Evolutionary conservation across 1,139 yeast species (phyloP), one percentile per base, ranked within the genome.

Genomic region (Candida sp.): DNA sequence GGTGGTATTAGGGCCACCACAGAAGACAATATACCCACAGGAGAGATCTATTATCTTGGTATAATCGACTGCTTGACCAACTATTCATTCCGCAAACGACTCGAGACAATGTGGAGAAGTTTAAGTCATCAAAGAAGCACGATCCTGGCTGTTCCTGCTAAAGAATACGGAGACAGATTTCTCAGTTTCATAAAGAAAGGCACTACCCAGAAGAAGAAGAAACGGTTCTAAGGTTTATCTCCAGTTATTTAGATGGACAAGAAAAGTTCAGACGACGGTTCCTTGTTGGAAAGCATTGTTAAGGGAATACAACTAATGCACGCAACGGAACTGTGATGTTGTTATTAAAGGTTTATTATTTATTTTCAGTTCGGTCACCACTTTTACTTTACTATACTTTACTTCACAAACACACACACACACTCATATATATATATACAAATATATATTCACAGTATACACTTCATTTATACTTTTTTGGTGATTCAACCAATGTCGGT

Each of bases 1-100:
- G 97, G 97, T 25, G 99, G 98, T 6, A 85, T 90, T 43, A 75
- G 88, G 50, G 87, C 96, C 1, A 86, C 96, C 0, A 84, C 88
- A 61, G 84, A 77, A 47, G 65, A 79, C 47, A 80, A 90, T 61
- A 78, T 81, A 47, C 91, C 92, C 28, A 66, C 84, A 44, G 77
- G 83, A 28, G 84, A 88, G 53, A 84, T 96, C 11, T 96, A 96
- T 69, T 96, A 93, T 63, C 72, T 96, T 60, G 99, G 99, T 11
- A 86, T 96, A 44, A 96, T 96, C 61, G 99, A 96, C 66, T 93
- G 97, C 69, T 75, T 96, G 57, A 96, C 99, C 0, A 84, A 87
- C 54, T 96, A 96, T 65, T 88, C 92, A 1, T 68, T 87, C 27
- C 72, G 84, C 59, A 96, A 96, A 66, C 80, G 83, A 54, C 67